Conservation (phyloP, 2,329 filamentous ascomycete genomes). For the Pseudocercospora ulei region DNA sequence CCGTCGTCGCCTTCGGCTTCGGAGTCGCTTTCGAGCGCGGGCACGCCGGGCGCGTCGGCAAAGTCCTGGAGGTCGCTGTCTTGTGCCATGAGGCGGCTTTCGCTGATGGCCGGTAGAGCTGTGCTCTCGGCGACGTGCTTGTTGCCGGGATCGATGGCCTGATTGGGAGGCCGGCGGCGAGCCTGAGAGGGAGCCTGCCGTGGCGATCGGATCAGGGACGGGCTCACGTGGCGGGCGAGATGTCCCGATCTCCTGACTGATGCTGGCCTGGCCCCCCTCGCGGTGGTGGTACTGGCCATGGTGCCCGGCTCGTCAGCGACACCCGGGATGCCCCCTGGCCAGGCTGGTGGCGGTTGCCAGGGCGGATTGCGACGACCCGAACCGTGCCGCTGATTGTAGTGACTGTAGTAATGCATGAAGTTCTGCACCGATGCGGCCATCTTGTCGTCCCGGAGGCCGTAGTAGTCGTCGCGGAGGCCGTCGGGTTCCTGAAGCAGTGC, state of each 20-base stretch:
- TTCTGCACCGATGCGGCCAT: slow-evolving; percentile 97
- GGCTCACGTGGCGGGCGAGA: slow-evolving; percentile 6
- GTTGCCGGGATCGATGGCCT: slow-evolving; percentile 4
- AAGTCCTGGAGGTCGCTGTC: slow-evolving; percentile 53
- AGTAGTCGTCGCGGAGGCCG: slow-evolving; percentile 77
- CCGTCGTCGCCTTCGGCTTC: slow-evolving; percentile 40
- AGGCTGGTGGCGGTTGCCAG: slow-evolving; percentile 31
- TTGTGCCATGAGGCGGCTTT: slow-evolving; percentile 41
- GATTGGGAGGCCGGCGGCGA: slow-evolving; percentile 1
- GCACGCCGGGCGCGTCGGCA: slow-evolving; percentile 30
- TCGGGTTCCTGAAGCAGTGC: slow-evolving; percentile 33
- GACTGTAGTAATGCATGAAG: slow-evolving; percentile 77
- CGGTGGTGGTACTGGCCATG: slow-evolving; percentile 1
- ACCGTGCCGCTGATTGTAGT: slow-evolving; percentile 28
- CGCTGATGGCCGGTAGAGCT: slow-evolving; percentile 28
- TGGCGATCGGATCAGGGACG: slow-evolving; percentile 20
- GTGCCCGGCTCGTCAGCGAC: slow-evolving; percentile 23
- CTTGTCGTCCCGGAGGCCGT: slow-evolving; percentile 89
- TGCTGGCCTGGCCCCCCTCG: slow-evolving; percentile 4
- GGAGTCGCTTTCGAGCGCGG: slow-evolving; percentile 31
- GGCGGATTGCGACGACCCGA: slow-evolving; percentile 21
- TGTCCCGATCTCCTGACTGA: slow-evolving; percentile 9
- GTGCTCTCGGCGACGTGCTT: slow-evolving; percentile 4
- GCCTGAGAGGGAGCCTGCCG: slow-evolving; percentile 6
- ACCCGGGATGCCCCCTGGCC: slow-evolving; percentile 28